Evolutionary conservation across 257 asterid genomes (phyloP), one percentile per base, ranked within the genome.

Genomic region (Ophiorrhiza pumila): DNA sequence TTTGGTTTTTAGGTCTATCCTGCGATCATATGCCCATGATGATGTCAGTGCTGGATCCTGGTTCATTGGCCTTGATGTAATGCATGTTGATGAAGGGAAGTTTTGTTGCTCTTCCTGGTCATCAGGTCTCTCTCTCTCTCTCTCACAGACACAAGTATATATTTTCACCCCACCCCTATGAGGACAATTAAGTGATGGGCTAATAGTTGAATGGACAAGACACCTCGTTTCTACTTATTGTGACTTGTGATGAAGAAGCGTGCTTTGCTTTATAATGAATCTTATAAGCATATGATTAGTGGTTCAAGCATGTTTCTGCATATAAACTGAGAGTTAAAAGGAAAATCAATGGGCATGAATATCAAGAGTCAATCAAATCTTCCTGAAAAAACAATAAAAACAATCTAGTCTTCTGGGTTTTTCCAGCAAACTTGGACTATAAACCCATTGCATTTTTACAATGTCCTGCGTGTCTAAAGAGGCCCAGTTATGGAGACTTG

Each of bases 21-120:
- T 93, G 39, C 91, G 84, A 37, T 74, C 85, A 10, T 93, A 88
- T 61, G 92, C 93, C 60, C 95, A 91, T 72, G 98, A 93, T 65
- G 98, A 93, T 81, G 88, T 93, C 65, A 93, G 94, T 71, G 87
- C 83, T 42, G 98, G 97, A 53, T 91, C 98, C 68, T 93, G 97
- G 98, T 89, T 93, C 82, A 87, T 89, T 47, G 97, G 98, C 61
- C 86, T 89, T 71, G 91, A 91, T 82, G 92, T 84, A 71, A 87
- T 89, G 71, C 88, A 93, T 68, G 78, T 91, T 46, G 94, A 89
- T 76, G 97, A 93, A 84, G 85, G 82, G 69, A 93, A 85, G 84
- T 91, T 93, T 83, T 93, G 98, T 84, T 91, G 98, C 79, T 83
- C 97, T 39, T 84, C 96, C 76, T 83, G 87, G 93, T 78, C 93